Evolutionary conservation across 805 yeast genomes (phyloP).

Genomic region (Candida verbasci): DNA sequence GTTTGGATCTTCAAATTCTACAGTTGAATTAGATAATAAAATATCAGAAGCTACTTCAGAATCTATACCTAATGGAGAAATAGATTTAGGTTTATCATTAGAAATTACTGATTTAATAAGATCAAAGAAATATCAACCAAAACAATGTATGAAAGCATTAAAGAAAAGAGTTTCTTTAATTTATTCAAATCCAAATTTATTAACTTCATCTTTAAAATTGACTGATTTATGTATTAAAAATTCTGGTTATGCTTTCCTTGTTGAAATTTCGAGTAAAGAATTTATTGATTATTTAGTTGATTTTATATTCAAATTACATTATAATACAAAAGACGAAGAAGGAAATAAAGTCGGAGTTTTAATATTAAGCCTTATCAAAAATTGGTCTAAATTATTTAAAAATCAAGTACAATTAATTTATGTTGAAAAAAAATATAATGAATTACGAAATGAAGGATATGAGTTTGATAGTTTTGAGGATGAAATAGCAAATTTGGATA

Average conservation of each 20-base stretch:
- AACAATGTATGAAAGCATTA: conserved; percentile 79
- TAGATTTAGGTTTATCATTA: conserved; percentile 65
- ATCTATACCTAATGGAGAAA: conserved; percentile 87
- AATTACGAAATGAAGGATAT: conserved; percentile 58
- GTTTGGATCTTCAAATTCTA: conserved; percentile 37
- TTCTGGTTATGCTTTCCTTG: conserved; percentile 82
- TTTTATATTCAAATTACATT: conserved; percentile 33
- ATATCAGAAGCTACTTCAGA: conserved; percentile 81
- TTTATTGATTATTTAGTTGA: conserved; percentile 77
- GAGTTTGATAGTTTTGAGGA: conserved; percentile 53
- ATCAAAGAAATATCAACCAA: conserved; percentile 71
- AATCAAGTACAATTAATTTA: conserved; percentile 62
- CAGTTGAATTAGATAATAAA: conserved; percentile 51
- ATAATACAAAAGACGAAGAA: conserved; percentile 23
- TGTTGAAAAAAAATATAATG: conserved; percentile 57
- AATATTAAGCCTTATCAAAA: conserved; percentile 62
- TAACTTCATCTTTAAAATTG: conserved; percentile 68
- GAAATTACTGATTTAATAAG: conserved; percentile 87
- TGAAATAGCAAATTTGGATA: conserved; percentile 5
- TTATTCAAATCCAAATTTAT: conserved; percentile 70
- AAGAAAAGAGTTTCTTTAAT: conserved; percentile 65
- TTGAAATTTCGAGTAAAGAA: conserved; percentile 76
- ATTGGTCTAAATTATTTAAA: conserved; percentile 73
- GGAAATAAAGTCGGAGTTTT: conserved; percentile 46
- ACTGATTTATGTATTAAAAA: conserved; percentile 87